Conservation (phyloP, 2,329 filamentous ascomycete genomes). For the Arthrinium puccinioides region DNA sequence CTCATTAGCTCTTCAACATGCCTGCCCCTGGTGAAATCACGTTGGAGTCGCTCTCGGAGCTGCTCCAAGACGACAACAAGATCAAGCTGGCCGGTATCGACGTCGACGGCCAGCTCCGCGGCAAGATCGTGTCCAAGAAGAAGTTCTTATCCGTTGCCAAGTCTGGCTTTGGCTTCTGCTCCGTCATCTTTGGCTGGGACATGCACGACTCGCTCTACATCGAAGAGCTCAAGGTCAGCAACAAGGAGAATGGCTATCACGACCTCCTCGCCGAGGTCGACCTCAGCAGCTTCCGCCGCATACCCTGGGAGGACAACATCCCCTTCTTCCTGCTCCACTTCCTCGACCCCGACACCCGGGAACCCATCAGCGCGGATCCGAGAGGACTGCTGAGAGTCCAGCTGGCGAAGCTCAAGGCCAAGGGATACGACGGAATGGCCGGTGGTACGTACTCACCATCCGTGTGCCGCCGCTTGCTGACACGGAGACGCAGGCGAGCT, state of each 20-base stretch:
- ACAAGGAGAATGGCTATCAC: constrained; percentile 71
- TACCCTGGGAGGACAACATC: constrained; percentile 72
- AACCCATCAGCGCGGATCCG: constrained; percentile 63
- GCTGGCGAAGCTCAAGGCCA: constrained; percentile 51
- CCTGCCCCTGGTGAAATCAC: constrained; percentile 34
- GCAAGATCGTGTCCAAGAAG: constrained; percentile 75
- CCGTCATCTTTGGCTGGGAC: constrained; percentile 80
- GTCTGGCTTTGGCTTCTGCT: constrained; percentile 77
- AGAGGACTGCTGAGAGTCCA: constrained; percentile 57
- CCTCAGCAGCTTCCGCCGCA: constrained; percentile 61
- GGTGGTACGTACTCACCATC: constrained; percentile 51
- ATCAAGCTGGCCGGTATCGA: constrained; percentile 75
- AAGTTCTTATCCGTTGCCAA: constrained; percentile 71
- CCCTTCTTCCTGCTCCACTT: constrained; percentile 73
- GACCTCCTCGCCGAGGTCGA: constrained; percentile 71
- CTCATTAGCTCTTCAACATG: constrained; percentile 11
- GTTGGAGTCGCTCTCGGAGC: constrained; percentile 48
- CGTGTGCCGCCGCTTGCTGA: not conserved
- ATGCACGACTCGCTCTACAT: constrained; percentile 81
- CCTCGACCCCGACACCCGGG: constrained; percentile 57
- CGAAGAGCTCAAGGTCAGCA: constrained; percentile 67
- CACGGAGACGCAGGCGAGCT: constrained; percentile 55
- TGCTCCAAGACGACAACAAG: constrained; percentile 58
- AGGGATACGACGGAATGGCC: constrained; percentile 65
- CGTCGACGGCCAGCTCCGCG: constrained; percentile 68